A percentile compares a stretch with the other conserved stretches of the same genome.
Conservation (phyloP, 768 basidiomycete species). For the Melanogaster broomeanus region DNA sequence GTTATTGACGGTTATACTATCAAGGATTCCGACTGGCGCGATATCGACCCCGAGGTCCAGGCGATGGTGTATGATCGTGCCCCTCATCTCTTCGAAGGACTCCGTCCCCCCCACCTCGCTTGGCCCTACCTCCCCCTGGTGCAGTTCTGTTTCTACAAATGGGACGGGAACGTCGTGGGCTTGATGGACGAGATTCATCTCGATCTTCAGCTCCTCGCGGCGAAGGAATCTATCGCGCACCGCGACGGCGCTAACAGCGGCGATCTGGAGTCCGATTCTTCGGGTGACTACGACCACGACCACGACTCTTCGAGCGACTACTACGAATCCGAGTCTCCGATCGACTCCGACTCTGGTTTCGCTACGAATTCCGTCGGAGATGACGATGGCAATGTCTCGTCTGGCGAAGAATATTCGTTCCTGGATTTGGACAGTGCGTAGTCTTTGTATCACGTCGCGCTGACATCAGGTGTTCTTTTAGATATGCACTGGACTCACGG, state of each 20-base stretch:
- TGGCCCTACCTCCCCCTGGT: conserved; percentile 11
- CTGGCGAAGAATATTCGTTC: background rate
- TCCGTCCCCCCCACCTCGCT: background rate
- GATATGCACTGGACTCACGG: background rate
- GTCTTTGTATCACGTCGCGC: background rate
- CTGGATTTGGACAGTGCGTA: conserved; percentile 7
- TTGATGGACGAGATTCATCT: conserved; percentile 9
- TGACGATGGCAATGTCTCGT: background rate
- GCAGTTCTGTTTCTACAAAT: conserved; percentile 17
- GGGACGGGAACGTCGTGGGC: conserved; percentile 18
- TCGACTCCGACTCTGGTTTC: background rate
- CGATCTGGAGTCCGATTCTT: background rate
- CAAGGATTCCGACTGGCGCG: background rate
- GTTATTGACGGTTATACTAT: background rate
- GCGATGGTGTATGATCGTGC: conserved; percentile 2
- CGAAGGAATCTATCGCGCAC: background rate
- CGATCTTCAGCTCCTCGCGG: background rate
- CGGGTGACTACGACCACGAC: background rate
- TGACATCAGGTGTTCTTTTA: background rate
- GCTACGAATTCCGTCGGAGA: background rate
- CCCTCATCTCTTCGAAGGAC: background rate
- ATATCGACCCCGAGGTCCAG: conserved; percentile 5
- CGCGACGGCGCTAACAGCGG: background rate
- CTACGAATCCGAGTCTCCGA: background rate
- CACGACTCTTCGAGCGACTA: background rate